A percentile compares a stretch with the other conserved stretches of the same genome.
Conservation (phyloP, 768 basidiomycete genomes). For the Hericium erinaceus region DNA sequence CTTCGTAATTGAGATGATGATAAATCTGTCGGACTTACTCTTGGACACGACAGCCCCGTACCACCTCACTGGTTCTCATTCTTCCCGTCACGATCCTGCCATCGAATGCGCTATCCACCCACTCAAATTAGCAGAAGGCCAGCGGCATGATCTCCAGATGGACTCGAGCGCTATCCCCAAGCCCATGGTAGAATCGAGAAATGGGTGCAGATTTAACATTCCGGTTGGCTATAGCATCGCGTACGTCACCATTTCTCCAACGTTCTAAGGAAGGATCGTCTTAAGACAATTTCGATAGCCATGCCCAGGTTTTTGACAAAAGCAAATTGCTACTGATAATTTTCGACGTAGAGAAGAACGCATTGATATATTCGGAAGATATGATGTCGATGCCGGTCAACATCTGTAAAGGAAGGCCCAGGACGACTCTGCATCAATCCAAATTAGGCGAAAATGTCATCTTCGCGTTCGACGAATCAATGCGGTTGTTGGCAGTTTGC, state of each 20-base stretch:
- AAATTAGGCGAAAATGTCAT: constrained; percentile 38
- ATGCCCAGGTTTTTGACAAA: not conserved
- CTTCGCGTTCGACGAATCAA: constrained; percentile 43
- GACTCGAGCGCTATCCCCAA: not conserved
- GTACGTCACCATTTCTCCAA: too few species aligned
- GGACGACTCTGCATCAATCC: constrained; percentile 26
- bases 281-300: too few species aligned
- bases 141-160: not conserved
- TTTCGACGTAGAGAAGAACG: not conserved
- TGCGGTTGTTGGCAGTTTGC: constrained; percentile 38
- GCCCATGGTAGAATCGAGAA: too few species aligned
- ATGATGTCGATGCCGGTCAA: too few species aligned
- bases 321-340: not conserved
- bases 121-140: not conserved
- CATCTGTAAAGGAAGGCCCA: not conserved
- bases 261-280: too few species aligned
- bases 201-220: too few species aligned
- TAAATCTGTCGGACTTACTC: not conserved
- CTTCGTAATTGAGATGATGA: not conserved
- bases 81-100: not conserved
- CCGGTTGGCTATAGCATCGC: too few species aligned
- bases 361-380: too few species aligned
- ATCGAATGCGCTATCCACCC: not conserved
- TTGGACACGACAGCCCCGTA: not conserved
- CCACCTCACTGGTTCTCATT: not conserved